These are phyloP conservation scores for Entelexis paramagnoliae DNA, from an alignment of 1,139 yeast species.

Conservation along the genomic window DNA sequence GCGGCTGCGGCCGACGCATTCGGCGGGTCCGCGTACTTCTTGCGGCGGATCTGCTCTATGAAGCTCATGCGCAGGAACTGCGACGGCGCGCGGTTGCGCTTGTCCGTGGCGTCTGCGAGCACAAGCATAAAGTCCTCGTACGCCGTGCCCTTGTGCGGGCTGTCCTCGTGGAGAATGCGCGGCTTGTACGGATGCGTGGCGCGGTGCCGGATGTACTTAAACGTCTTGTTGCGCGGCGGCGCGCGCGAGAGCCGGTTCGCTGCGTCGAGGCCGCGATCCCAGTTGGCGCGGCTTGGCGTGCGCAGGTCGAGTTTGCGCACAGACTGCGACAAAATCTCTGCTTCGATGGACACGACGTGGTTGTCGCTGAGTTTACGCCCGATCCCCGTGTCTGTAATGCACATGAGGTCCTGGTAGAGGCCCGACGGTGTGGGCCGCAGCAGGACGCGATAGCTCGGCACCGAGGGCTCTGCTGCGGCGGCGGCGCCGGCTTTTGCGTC, in stretches of 20 bases:
- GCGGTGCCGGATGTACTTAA: conserved; percentile 24
- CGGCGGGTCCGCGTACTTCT: conserved; percentile 27
- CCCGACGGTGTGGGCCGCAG: conserved; percentile 73
- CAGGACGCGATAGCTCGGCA: conserved; percentile 65
- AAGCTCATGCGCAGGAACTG: conserved; percentile 37
- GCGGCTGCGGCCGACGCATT: conserved; percentile 22
- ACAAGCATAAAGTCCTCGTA: conserved; percentile 79
- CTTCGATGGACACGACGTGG: conserved; percentile 65
- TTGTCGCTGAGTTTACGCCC: conserved; percentile 59
- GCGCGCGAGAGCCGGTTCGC: not conserved
- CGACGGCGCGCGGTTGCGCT: conserved; percentile 21
- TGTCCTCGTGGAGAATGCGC: conserved; percentile 46
- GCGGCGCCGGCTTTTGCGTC: no score
- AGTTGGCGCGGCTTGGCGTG: conserved; percentile 38
- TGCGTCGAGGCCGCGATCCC: conserved; percentile 16
- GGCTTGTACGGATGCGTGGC: conserved; percentile 25
- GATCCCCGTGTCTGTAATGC: conserved; percentile 66
- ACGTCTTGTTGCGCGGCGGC: not conserved
- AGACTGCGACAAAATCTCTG: conserved; percentile 69
- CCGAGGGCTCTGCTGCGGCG: conserved; percentile 34
- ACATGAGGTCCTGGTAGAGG: conserved; percentile 71
- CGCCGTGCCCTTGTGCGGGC: conserved; percentile 62
- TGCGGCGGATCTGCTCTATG: conserved; percentile 34
- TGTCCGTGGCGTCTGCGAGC: conserved; percentile 31
- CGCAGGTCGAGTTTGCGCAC: conserved; percentile 64